These are phyloP conservation scores for Singerocomus inundabilis DNA, from an alignment of 1,284 basidiomycete species.

Conservation along the genomic window DNA sequence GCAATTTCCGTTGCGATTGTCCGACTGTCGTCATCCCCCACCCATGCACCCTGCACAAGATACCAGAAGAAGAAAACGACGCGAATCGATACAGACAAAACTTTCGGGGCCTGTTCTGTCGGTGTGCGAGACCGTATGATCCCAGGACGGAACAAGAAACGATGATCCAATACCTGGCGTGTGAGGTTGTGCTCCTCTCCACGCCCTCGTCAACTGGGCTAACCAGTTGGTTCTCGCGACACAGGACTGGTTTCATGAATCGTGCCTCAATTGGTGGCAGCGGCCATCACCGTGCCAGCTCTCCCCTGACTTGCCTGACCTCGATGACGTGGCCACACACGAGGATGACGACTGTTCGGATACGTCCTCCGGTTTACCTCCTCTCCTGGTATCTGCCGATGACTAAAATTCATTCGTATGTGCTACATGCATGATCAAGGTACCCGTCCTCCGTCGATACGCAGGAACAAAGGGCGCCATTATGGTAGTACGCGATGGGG, in stretches of 20 bases:
- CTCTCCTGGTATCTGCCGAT: constrained; percentile 57
- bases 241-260: constrained; percentile 86
- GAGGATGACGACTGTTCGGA: constrained; percentile 55
- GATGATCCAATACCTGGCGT: constrained; percentile 81
- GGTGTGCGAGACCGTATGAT: constrained; percentile 69
- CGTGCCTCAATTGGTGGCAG: constrained; percentile 74
- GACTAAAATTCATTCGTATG: constrained; percentile 76
- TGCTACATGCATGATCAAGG: constrained; percentile 55
- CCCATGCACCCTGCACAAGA: constrained; percentile 58
- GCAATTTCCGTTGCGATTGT: constrained; percentile 77
- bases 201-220: background rate
- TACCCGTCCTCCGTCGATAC: constrained; percentile 52
- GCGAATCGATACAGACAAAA: constrained; percentile 69
- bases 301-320: constrained; percentile 38
- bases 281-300: constrained; percentile 48
- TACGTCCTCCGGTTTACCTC: constrained; percentile 60
- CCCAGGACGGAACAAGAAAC: constrained; percentile 69
- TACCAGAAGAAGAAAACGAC: constrained; percentile 51
- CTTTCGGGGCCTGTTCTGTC: constrained; percentile 66
- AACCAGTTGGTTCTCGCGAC: constrained; percentile 5
- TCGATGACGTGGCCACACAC: constrained; percentile 17
- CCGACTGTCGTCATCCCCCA: constrained; percentile 61
- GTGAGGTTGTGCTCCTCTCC: constrained; percentile 56
- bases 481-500: constrained; percentile 57
- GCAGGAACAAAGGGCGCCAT: constrained; percentile 63